A percentile compares a stretch with the other conserved stretches of the same genome.
phyloP scores from a whole-genome alignment of 2,329 filamentous ascomycete genomes.

The Dactylellina parvicollis region DNA sequence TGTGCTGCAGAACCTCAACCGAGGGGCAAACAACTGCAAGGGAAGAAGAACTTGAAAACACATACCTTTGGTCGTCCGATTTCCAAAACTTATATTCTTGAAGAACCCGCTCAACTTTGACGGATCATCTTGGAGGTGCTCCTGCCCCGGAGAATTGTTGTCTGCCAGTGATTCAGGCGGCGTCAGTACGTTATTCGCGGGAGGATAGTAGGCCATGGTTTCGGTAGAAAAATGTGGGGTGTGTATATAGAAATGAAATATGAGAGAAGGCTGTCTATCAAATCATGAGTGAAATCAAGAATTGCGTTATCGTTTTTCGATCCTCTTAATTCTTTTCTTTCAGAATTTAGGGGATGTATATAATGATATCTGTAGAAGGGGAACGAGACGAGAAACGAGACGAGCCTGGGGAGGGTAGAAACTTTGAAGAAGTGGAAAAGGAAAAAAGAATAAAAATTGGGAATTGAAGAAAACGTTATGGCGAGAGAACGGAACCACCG shows the following conservation, averaged over 20 bases:
- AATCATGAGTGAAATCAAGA: slow-evolving; percentile 28
- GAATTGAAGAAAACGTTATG: slow-evolving; percentile 40
- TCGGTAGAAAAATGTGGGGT: slow-evolving; percentile 6
- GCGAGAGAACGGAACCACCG: slow-evolving; percentile 34
- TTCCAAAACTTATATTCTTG: slow-evolving; percentile 54
- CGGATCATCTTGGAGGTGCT: slow-evolving; percentile 35
- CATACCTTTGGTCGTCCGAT: slow-evolving; percentile 53
- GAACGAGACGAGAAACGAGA: slow-evolving; percentile 1
- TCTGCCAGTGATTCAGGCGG: slow-evolving; percentile 53
- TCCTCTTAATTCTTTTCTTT: no score
- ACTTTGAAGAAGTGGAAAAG: slow-evolving; percentile 12
- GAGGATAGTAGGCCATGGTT: slow-evolving; percentile 39
- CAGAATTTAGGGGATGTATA: no score
- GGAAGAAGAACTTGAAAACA: slow-evolving; percentile 34
- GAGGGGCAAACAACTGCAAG: background rate
- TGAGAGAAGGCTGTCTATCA: slow-evolving; percentile 10
- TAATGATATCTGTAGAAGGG: background rate
- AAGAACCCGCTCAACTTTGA: slow-evolving; percentile 53
- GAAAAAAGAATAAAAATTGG: background rate
- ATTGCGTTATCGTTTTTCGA: slow-evolving; percentile 30
- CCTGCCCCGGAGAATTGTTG: slow-evolving; percentile 33
- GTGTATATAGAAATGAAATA: slow-evolving; percentile 13
- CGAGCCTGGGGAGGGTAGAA: slow-evolving; percentile 14
- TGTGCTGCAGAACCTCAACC: slow-evolving; percentile 23
- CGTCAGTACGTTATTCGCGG: slow-evolving; percentile 42